A percentile compares a stretch with the other conserved stretches of the same genome.
Conservation (phyloP, 179 eudicot species). For the Camellia oleifera region DNA sequence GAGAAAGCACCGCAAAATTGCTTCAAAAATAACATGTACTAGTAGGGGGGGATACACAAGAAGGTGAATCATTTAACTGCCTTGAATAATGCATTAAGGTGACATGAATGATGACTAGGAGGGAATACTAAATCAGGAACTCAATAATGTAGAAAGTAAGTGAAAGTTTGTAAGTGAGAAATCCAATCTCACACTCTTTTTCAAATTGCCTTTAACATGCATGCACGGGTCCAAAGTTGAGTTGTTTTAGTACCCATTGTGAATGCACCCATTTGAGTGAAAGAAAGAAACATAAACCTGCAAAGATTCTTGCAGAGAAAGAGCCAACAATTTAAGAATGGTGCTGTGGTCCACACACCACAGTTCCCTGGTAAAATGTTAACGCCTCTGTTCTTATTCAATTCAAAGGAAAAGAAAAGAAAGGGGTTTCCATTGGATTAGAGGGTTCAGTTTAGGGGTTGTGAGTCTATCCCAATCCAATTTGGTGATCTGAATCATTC, state of each 20-base stretch:
- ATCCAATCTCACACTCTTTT: background rate
- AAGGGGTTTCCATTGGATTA: no score
- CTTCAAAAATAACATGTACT: no score
- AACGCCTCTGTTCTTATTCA: background rate
- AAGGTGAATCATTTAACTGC: background rate
- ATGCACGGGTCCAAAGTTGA: conserved; percentile 10
- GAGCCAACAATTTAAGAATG: conserved; percentile 13
- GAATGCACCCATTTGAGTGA: background rate
- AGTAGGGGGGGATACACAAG: background rate
- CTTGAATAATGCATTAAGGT: background rate
- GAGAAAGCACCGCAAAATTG: no score
- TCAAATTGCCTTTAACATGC: background rate
- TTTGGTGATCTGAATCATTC: no score
- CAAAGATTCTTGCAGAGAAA: conserved; percentile 17
- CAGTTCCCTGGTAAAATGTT: background rate
- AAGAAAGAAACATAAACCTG: conserved; percentile 9
- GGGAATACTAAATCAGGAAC: background rate
- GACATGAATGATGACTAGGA: background rate
- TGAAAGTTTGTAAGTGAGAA: background rate
- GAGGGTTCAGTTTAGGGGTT: no score
- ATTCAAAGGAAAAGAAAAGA: background rate
- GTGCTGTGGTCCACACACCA: conserved; percentile 9
- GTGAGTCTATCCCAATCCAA: background rate
- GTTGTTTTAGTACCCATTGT: background rate
- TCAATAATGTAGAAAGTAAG: background rate